Base-by-base conservation (phyloP, 768 basidiomycete genomes). In the Glaciozyma martinii region DNA sequence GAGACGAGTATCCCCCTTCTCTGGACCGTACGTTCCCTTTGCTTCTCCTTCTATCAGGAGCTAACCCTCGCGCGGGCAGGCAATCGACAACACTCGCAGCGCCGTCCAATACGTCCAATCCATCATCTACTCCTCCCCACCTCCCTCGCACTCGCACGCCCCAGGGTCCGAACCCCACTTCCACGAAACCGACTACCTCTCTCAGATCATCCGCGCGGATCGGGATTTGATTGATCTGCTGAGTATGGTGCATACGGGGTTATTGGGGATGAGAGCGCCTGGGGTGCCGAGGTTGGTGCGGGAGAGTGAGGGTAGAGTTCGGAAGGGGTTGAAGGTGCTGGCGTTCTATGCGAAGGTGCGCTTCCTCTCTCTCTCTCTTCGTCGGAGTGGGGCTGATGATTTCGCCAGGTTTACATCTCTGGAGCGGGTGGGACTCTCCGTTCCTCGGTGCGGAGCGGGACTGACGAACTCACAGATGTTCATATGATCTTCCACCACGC, bases 401-500 rank as follows among this genome's bases (percentile, higher is more conserved):
- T 6, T 9, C 15, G 7, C 1, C n/a, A 54, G 53, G 19, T 54
- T 15, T 30, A 54, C 30, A 10, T 54, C 30, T 30, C 30, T 30
- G 53, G 53, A 18, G 53, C 30, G n/a, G 49, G 49, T 50, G 21
- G 5, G 49, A 12, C 16, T 15, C 27, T 53, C n/a, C 23, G 13
- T 16, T 29, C 30, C 52, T 8, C 16, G 30, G 8, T 16, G 18
- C 30, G 3, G 27, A 37, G 30, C 9, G 53, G 7, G 33, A 19
- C 33, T 16, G 53, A 13, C 30, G 23, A 16, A 5, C 42, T n/a
- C 4, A 3, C 49, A 18, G 59, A 46, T 42, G 43, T 25, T 25
- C 43, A 46, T 42, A 58, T 59, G 63, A 55, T 47, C 37, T 66
- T 49, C n/a, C 64, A 66, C 56, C 52, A 60, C 30, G 19, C 61